Evolutionary conservation across 768 basidiomycete genomes (phyloP), one percentile per base, ranked within the genome.

Genomic region (Naematelia aurantialba): DNA sequence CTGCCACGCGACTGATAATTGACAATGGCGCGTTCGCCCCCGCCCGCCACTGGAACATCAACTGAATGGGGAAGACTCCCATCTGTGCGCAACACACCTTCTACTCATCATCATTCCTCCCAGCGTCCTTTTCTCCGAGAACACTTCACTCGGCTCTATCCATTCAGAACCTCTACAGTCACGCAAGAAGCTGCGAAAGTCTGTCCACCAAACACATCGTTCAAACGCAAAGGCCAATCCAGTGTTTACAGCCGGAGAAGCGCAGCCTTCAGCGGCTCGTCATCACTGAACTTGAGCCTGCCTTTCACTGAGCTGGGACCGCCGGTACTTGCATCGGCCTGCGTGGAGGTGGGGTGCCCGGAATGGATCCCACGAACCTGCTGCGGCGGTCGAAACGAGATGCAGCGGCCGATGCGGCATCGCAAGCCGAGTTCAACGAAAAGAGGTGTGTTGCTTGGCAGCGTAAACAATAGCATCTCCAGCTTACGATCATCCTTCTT

Each of bases 361-460:
- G 11, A 14, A 75, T 75, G 73, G 71, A 75, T 55, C 72, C 69
- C n/a, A 52, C 55, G n/a, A 50, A 58, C 30, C 56, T 72, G 12
- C 45, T 69, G 22, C 58, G 66, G 21, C 56, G 67, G 26, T 54
- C 61, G 12, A 66, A 65, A 12, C 62, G 62, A 42, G 91, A 91
- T 76, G 87, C 87, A 42, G 88, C 91, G 5, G 81, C 87, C 55
- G 87, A 85, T 17, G 90, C 91, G 21, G 91, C 90, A 19, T 84
- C 87, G n/a, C 89, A 92, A 74, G 90, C 91, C 10, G 91, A 93
- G 77, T 94, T 92, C 78, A 93, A 91, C 75, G 91, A 91, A 82
- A 96, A 93, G 87, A 89, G 87, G 80, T 94, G 52, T 49, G 72
- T 64, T 24, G 19, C 14, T 13, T 39, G 46, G 10, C 19, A 25